Conservation (phyloP, 2,329 filamentous ascomycete genomes). For the Xylaria arbuscula region DNA sequence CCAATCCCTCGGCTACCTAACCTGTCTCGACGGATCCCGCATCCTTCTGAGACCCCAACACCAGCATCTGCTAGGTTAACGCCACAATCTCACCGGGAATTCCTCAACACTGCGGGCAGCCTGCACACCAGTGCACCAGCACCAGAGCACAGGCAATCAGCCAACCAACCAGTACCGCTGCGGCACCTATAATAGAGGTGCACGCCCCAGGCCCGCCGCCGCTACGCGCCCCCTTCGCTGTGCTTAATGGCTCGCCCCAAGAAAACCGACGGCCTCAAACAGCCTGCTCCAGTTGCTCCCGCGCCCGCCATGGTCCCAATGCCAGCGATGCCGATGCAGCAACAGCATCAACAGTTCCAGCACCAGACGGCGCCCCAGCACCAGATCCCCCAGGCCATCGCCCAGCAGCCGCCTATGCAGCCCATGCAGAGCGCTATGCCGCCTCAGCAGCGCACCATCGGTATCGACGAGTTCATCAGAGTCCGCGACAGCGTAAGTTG, state of each 20-base stretch:
- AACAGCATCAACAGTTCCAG: conserved; percentile 39
- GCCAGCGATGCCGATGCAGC: conserved; percentile 44
- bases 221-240: conserved; percentile 10
- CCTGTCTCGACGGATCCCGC: conserved; percentile 14
- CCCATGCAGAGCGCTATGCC: conserved; percentile 34
- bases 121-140: conserved; percentile 14
- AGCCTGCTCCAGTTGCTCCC: conserved; percentile 51
- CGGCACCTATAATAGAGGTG: conserved; percentile 33
- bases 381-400: conserved; percentile 40
- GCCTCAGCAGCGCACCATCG: conserved; percentile 57
- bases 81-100: conserved; percentile 38
- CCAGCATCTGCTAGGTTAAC: conserved; percentile 35
- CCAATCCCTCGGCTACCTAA: conserved; percentile 6
- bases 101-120: conserved; percentile 21
- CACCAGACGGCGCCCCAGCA: conserved; percentile 41
- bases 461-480: conserved; percentile 80
- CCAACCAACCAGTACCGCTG: conserved; percentile 1
- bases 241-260: conserved; percentile 55
- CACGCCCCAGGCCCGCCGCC: conserved; percentile 16
- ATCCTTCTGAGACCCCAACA: conserved; percentile 26
- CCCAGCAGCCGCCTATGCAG: conserved; percentile 40
- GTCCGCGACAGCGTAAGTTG: conserved; percentile 83
- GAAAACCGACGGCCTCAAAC: conserved; percentile 54
- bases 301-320: conserved; percentile 56
- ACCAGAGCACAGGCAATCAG: conserved; percentile 7